phyloP scores from a whole-genome alignment of 2,329 filamentous ascomycete species.

The Colletotrichum siamense region DNA sequence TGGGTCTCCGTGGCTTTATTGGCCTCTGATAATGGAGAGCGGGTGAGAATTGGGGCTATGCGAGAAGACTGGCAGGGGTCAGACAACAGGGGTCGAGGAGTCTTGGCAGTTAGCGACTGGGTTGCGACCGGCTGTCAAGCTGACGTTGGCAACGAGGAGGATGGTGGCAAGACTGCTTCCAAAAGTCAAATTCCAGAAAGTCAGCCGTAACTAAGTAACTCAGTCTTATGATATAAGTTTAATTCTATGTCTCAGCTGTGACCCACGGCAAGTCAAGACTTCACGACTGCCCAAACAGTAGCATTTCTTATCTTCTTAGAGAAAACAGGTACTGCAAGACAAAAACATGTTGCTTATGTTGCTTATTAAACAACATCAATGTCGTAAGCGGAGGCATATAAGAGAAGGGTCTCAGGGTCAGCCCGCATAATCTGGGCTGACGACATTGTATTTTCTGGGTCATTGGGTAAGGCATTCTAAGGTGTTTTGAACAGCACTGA shows the following conservation, averaged over 20 bases:
- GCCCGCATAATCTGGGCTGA: not conserved
- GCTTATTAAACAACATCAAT: no score
- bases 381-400: no score
- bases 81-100: not conserved
- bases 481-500: not conserved
- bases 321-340: accelerated
- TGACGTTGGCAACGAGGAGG: not conserved
- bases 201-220: accelerated
- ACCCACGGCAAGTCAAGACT: not conserved
- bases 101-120: not conserved
- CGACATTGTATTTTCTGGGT: not conserved
- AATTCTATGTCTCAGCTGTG: not conserved
- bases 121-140: not conserved
- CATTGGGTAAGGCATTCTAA: not conserved
- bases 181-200: accelerated
- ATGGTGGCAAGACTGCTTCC: not conserved
- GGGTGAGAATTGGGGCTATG: not conserved
- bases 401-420: no score
- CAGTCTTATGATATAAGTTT: not conserved
- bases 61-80: not conserved
- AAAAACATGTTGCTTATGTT: no score
- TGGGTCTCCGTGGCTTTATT: not conserved
- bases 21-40: not conserved
- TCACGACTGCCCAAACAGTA: not conserved
- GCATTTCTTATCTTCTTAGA: accelerated